phyloP scores from a whole-genome alignment of 139 green algal species.

The Asterochloris erici region DNA sequence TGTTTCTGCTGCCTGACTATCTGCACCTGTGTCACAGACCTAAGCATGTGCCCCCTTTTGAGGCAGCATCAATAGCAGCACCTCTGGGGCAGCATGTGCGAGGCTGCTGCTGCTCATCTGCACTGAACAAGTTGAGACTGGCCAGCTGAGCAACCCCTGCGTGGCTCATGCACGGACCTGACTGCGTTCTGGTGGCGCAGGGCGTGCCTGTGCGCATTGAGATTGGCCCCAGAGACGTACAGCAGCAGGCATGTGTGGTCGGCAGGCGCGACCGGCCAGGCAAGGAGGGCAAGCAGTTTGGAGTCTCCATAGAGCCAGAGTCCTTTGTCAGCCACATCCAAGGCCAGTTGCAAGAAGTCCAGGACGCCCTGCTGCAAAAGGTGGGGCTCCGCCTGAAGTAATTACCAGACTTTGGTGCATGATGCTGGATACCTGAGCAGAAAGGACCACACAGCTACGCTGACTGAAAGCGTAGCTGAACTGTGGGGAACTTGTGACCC shows the following conservation, averaged over 20 bases:
- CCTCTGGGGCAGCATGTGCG: too few species aligned
- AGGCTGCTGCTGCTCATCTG: too few species aligned
- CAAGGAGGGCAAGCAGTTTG: constrained; percentile 95
- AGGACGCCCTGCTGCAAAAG: constrained; percentile 11
- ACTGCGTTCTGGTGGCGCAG: background rate
- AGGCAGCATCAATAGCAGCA: too few species aligned
- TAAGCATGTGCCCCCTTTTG: too few species aligned
- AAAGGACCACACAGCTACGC: background rate
- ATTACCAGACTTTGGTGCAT: background rate
- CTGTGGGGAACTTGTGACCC: background rate
- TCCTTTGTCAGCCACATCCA: constrained; percentile 59
- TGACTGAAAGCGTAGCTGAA: too few species aligned
- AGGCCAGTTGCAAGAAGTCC: constrained; percentile 58
- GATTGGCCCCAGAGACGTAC: constrained; percentile 88
- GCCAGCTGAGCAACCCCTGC: too few species aligned
- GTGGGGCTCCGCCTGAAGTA: background rate
- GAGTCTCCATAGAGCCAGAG: constrained; percentile 65
- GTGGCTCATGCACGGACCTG: too few species aligned
- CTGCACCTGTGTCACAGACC: background rate
- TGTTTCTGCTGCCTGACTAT: background rate
- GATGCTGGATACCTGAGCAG: background rate
- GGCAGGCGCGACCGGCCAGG: constrained; percentile 79
- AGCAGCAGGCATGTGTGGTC: constrained; percentile 67
- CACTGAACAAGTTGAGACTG: too few species aligned
- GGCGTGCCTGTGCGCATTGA: constrained; percentile 84